phyloP scores from a whole-genome alignment of 371 early-diverging fungal genomes.

The Mucor piriformis region DNA sequence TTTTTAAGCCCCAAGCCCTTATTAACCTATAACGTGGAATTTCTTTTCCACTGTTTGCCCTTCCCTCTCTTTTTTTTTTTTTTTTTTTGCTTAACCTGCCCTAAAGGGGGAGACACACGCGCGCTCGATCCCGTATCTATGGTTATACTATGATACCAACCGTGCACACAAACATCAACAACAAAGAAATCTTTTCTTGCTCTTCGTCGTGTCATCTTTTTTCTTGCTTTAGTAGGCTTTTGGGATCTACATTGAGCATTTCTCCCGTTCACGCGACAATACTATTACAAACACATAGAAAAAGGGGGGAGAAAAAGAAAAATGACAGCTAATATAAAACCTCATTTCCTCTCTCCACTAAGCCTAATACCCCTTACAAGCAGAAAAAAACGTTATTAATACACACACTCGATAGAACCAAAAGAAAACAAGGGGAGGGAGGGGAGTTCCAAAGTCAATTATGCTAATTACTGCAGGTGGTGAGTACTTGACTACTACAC shows the following conservation, averaged over 20 bases:
- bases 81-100: not conserved
- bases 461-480: slow-evolving; percentile 21
- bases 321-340: not conserved
- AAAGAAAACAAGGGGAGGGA: too few relatives aligned
- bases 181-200: not conserved
- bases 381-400: not conserved
- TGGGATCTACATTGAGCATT: not conserved
- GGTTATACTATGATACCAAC: not conserved
- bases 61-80: not conserved
- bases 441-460: slow-evolving; percentile 7
- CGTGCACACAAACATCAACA: not conserved
- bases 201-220: not conserved
- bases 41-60: not conserved
- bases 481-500: not conserved
- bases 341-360: too few relatives aligned
- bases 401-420: not conserved
- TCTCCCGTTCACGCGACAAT: not conserved
- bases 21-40: not conserved
- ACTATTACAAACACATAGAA: not conserved
- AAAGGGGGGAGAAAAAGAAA: not conserved
- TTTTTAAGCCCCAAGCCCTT: too few relatives aligned
- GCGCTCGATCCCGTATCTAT: too few relatives aligned
- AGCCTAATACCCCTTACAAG: not conserved
- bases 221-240: too few relatives aligned
- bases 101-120: too few relatives aligned